These are phyloP conservation scores for Blastobotrys parvus DNA, from an alignment of 805 yeast species.

Conservation along the genomic window DNA sequence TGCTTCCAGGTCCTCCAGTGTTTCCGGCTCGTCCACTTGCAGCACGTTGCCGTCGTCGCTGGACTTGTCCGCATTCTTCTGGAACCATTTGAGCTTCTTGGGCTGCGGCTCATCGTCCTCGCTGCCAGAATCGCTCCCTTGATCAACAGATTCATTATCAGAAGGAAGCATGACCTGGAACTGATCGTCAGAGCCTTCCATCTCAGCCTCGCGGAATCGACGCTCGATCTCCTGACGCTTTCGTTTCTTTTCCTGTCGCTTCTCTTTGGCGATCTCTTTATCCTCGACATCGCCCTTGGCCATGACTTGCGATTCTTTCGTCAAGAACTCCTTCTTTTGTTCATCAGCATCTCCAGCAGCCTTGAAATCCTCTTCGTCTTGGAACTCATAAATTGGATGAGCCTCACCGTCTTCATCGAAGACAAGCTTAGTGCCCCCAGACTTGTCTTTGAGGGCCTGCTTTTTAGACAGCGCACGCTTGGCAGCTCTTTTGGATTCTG, in stretches of 20 bases:
- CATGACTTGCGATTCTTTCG: slow-evolving; percentile 63
- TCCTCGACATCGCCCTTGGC: slow-evolving; percentile 64
- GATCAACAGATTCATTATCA: slow-evolving; percentile 16
- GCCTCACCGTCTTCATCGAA: slow-evolving; percentile 95
- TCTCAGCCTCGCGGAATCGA: slow-evolving; percentile 33
- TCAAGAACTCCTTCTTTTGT: slow-evolving; percentile 62
- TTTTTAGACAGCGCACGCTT: slow-evolving; percentile 87
- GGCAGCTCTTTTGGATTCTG: slow-evolving; percentile 74
- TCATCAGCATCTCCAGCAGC: slow-evolving; percentile 56
- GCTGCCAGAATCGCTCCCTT: slow-evolving; percentile 11
- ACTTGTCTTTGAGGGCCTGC: slow-evolving; percentile 49
- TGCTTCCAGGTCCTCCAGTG: slow-evolving; percentile 90
- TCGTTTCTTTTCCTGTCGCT: slow-evolving; percentile 81
- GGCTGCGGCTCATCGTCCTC: slow-evolving; percentile 20
- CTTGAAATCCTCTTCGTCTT: slow-evolving; percentile 79
- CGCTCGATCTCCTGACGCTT: slow-evolving; percentile 75
- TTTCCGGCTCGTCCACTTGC: slow-evolving; percentile 82
- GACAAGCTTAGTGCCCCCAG: slow-evolving; percentile 66
- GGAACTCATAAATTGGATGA: slow-evolving; percentile 85
- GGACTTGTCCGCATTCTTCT: slow-evolving; percentile 24
- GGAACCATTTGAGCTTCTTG: slow-evolving; percentile 30
- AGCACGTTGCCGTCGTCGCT: slow-evolving; percentile 35
- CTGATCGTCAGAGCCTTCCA: slow-evolving; percentile 27
- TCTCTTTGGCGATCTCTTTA: slow-evolving; percentile 65
- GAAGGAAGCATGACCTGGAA: slow-evolving; percentile 24